Evolutionary conservation across 495 filamentous ascomycete genomes (phyloP).

Genomic region (Jackrogersella minutella): DNA sequence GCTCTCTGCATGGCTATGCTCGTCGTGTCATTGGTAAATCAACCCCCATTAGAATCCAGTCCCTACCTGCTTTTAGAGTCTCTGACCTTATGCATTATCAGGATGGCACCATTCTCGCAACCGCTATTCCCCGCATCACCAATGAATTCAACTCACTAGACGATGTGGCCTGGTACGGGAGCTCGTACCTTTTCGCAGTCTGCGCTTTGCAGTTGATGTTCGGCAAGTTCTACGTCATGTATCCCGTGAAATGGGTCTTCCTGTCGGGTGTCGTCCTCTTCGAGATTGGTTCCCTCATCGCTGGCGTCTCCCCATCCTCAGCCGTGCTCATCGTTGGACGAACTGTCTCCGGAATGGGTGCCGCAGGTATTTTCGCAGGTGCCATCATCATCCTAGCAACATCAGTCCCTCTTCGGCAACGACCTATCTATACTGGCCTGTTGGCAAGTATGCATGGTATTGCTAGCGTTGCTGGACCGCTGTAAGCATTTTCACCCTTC

Average conservation of each 20-base stretch:
- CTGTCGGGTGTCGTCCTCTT: conserved; percentile 52
- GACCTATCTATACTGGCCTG: conserved; percentile 27
- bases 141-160: conserved; percentile 52
- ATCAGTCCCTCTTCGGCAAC: conserved; percentile 47
- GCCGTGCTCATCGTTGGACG: conserved; percentile 58
- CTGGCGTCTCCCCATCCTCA: conserved; percentile 18
- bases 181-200: conserved; percentile 57
- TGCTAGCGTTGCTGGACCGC: conserved; percentile 28
- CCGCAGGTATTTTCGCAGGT: conserved; percentile 56
- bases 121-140: conserved; percentile 55
- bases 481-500: conserved; percentile 5
- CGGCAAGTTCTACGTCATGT: conserved; percentile 59
- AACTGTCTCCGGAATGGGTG: conserved; percentile 58
- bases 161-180: conserved; percentile 64
- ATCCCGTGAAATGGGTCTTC: conserved; percentile 55
- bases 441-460: conserved; percentile 15
- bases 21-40: conserved; percentile 57
- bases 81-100: conserved; percentile 1
- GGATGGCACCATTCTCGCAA: conserved; percentile 48
- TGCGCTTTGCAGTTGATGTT: conserved; percentile 54
- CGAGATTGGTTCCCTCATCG: conserved; percentile 51
- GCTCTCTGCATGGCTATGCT: conserved; percentile 31
- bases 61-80: not conserved
- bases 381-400: conserved; percentile 55
- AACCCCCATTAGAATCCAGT: not conserved